phyloP scores from a whole-genome alignment of 2,329 filamentous ascomycete genomes.

The Laburnicola sp. region DNA sequence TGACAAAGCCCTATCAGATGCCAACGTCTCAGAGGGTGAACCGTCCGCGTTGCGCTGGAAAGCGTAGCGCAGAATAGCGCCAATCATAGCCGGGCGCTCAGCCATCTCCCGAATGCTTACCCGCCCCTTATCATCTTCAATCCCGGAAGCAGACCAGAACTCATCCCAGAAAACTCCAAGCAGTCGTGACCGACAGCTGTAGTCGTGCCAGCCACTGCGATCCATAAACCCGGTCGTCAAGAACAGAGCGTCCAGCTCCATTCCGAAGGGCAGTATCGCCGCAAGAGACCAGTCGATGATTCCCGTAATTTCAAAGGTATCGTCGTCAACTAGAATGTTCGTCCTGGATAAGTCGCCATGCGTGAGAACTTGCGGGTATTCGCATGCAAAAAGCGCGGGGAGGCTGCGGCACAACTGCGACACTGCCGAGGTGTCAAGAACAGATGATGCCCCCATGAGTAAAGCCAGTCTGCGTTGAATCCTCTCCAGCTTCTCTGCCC shows the following conservation, averaged over 20 bases:
- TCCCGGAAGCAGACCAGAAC: conserved; percentile 4
- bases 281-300: conserved; percentile 3
- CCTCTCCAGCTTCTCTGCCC: conserved; percentile 1
- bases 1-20: conserved; percentile 4
- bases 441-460: background rate
- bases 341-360: background rate
- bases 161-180: conserved; percentile 2
- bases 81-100: conserved; percentile 1
- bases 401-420: background rate
- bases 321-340: conserved; percentile 1
- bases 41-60: conserved; percentile 4
- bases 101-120: background rate
- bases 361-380: conserved; percentile 2
- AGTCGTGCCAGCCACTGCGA: conserved; percentile 6
- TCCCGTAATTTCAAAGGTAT: background rate
- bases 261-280: background rate
- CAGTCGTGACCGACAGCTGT: conserved; percentile 2
- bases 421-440: background rate
- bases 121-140: background rate
- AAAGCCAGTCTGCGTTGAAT: background rate
- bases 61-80: conserved; percentile 5
- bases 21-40: conserved; percentile 2
- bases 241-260: conserved; percentile 4
- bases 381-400: background rate
- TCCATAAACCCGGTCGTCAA: conserved; percentile 4